These are phyloP conservation scores for Polyplosphaeria fusca DNA, from an alignment of 495 filamentous ascomycete genomes.

Conservation along the genomic window DNA sequence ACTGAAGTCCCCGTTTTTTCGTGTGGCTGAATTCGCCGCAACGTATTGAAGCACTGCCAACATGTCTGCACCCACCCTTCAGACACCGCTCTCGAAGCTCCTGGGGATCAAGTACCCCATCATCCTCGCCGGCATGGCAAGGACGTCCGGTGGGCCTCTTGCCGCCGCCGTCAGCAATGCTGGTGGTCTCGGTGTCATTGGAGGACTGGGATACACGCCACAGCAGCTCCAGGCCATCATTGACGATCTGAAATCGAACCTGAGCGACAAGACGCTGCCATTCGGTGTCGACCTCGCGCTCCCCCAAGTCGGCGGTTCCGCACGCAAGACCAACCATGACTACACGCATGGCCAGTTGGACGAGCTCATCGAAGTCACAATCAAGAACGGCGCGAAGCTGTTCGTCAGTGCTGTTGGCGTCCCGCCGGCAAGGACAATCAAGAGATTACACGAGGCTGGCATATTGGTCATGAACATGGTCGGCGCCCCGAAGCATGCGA, in stretches of 20 bases:
- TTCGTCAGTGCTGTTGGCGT: slow-evolving; percentile 85
- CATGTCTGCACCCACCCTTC: slow-evolving; percentile 46
- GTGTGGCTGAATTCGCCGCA: too few relatives aligned
- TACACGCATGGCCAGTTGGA: slow-evolving; percentile 83
- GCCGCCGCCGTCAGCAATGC: slow-evolving; percentile 87
- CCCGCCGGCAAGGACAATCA: slow-evolving; percentile 65
- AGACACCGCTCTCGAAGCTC: slow-evolving; percentile 71
- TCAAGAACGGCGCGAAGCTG: slow-evolving; percentile 70
- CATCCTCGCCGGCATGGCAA: slow-evolving; percentile 85
- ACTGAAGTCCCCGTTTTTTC: too few relatives aligned
- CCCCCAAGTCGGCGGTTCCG: slow-evolving; percentile 74
- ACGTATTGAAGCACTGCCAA: too few relatives aligned
- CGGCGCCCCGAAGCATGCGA: slow-evolving; percentile 81
- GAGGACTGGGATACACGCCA: slow-evolving; percentile 83
- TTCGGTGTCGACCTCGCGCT: slow-evolving; percentile 88
- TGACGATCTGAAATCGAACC: slow-evolving; percentile 71
- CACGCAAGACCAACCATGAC: slow-evolving; percentile 85
- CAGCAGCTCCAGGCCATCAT: slow-evolving; percentile 73
- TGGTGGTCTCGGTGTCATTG: slow-evolving; percentile 80
- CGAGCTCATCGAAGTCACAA: slow-evolving; percentile 75
- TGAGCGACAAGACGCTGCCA: slow-evolving; percentile 60
- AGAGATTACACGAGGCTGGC: slow-evolving; percentile 67
- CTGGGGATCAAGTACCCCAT: slow-evolving; percentile 78
- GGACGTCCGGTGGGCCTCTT: slow-evolving; percentile 69
- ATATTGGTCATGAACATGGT: slow-evolving; percentile 94